Percentiles rank a stretch among this genome's conserved stretches.
Evolutionary conservation across 179 eudicot genomes (phyloP).

Genomic region (Carnegiea gigantea): DNA sequence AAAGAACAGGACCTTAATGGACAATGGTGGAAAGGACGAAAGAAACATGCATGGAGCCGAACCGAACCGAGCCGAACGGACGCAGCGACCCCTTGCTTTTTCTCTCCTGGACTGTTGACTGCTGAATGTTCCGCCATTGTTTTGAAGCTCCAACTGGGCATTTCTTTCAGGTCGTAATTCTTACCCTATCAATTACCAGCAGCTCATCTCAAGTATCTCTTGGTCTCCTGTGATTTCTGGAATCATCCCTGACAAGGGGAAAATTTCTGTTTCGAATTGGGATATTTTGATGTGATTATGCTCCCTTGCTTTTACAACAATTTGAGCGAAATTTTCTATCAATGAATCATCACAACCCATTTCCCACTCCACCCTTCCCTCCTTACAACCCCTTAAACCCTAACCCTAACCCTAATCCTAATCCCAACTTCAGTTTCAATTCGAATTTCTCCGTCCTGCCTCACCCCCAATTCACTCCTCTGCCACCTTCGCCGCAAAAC

Average conservation of each 20-base stretch:
- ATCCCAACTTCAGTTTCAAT: slow-evolving; percentile 26
- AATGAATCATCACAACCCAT: slow-evolving; percentile 25
- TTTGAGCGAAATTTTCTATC: neutral
- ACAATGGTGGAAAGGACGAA: too few species aligned
- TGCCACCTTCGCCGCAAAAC: slow-evolving; percentile 15
- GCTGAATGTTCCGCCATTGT: neutral
- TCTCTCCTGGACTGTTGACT: neutral
- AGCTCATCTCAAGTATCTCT: neutral
- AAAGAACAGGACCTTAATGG: too few species aligned
- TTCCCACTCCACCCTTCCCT: neutral
- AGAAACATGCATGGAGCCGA: too few species aligned
- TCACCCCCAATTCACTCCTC: slow-evolving; percentile 29
- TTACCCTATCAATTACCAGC: neutral
- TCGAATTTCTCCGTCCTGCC: neutral
- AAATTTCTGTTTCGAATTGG: neutral
- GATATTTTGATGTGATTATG: neutral
- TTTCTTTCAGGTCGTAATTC: neutral
- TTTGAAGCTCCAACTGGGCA: slow-evolving; percentile 1
- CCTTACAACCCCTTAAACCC: slow-evolving; percentile 23
- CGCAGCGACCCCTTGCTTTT: too few species aligned
- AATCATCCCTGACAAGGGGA: neutral
- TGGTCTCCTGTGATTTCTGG: neutral
- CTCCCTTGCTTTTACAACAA: neutral
- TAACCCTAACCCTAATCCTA: slow-evolving; percentile 24
- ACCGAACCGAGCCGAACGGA: too few species aligned